Conservation (phyloP, 176 grass and related monocot species). For the Cymbopogon citratus region DNA sequence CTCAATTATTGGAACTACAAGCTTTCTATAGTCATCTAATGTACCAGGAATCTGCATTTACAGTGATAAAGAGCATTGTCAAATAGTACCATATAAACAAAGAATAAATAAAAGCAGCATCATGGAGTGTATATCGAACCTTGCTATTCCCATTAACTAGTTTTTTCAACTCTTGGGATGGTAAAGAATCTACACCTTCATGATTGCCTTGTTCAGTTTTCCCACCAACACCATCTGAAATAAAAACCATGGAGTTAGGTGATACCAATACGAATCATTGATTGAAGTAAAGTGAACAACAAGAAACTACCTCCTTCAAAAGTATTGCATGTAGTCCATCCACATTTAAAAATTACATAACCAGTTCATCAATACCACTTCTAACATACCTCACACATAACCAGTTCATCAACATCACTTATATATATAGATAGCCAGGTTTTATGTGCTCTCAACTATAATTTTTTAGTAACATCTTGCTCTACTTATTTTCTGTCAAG, state of each 20-base stretch:
- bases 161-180: conserved; percentile 38
- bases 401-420: neutral
- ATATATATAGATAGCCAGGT: neutral
- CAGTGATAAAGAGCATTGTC: neutral
- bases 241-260: conserved; percentile 13
- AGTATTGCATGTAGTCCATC: neutral
- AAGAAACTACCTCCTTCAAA: neutral
- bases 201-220: conserved; percentile 37
- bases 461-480: neutral
- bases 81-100: conserved; percentile 13
- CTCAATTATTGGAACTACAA: conserved; percentile 54
- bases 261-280: neutral
- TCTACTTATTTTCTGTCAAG: neutral
- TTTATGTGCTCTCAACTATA: neutral
- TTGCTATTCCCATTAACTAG: conserved; percentile 47
- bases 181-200: conserved; percentile 36
- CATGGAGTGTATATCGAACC: conserved; percentile 34
- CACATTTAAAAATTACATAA: neutral
- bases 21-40: conserved; percentile 62
- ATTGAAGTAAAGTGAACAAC: neutral
- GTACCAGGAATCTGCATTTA: conserved; percentile 48
- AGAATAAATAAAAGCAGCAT: neutral
- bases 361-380: neutral
- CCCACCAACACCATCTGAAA: conserved; percentile 38
- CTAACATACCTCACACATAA: neutral